Evolutionary conservation across 495 filamentous ascomycete genomes (phyloP), one percentile per base, ranked within the genome.

Genomic region (Xylaria nigripes): DNA sequence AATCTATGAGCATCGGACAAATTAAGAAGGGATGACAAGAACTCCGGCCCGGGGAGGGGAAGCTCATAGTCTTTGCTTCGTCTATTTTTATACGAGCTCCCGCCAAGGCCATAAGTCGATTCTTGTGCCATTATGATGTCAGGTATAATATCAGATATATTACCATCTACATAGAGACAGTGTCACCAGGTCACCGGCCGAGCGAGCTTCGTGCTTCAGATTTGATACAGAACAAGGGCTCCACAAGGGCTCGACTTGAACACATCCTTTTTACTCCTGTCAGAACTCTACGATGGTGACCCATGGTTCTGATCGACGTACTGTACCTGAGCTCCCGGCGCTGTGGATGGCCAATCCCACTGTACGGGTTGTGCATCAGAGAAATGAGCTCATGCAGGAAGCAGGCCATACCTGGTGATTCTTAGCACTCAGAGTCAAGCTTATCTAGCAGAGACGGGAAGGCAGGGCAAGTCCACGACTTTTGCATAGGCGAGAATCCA

Each of bases 211-310:
- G 50, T 75, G 74, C 73, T 60, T 76, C 75, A 76, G 64, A 55
- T 64, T 61, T 70, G 75, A 76, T 68, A 62, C 72, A 77, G 64
- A 66, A n/a, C n/a, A n/a, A n/a, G n/a, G n/a, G n/a, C n/a, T n/a
- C n/a, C n/a, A 73, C 75, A 72, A 69, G 75, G 73, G 62, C 69
- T 43, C 51, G 24, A 52, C 25, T 45, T 55, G 45, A 56, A 53
- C 59, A 21, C 56, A 30, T 48, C 21, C 48, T 38, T n/a, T n/a
- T n/a, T 46, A 44, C 48, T 43, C 49, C 43, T n/a, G 25, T 15
- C 29, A 44, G 21, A 42, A 27, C 41, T 43, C 29, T 44, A 18
- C 36, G 36, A 19, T 34, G 42, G 21, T 18, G 41, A n/a, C 40
- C 50, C 41, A 52, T 9, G 44, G 13, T 18, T 47, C 21, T 3